Base-by-base conservation (phyloP, 495 filamentous ascomycete species). In the Aspergillus hancockii region DNA sequence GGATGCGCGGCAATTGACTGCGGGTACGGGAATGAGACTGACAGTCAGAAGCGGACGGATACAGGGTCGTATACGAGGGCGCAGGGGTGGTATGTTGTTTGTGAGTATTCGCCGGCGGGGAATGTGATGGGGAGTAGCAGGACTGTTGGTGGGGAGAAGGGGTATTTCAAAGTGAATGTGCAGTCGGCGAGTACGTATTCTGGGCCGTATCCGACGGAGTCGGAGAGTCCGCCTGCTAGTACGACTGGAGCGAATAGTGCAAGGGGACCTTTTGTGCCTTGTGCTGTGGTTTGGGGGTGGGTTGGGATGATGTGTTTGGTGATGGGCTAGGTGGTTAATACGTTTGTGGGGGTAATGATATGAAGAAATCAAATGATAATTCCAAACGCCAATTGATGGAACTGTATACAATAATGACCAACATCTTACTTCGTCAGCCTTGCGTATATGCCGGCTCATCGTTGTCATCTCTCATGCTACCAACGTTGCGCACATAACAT, bases 81-180 rank as follows among this genome's bases (percentile, higher is more conserved):
- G 10, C 75, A 79, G 25, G 86, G 88, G 8, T 92, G 86, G 87
- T 90, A 83, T 67, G 75, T 94, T 23, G 90, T 89, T 16, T 96
- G 91, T 72, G 89, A 93, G 76, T 96, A 94, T 72, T 83, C 69
- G 62, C 90, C 88, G 4, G 66, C 77, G 2, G 91, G 91, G 19
- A 95, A 96, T 70, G 79, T 93, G 0, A 67, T 81, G 1, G 90
- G 88, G 0, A 64, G 73, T 10, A 52, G 30, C 31, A 38, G 45
- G 49, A 28, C 22, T n/a, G 6, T 41, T 57, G 87, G 83, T 0
- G 59, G 79, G 51, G 85, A 86, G 64, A 59, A 64, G 32, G 67
- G 58, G 40, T 73, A 73, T 61, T 78, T 76, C 61, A 67, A 59
- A 51, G 46, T 69, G 58, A 79, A 79, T 66, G 77, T 79, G 31